Base-by-base conservation (phyloP, 108 stramenopile species). In the Parmales sp. region DNA sequence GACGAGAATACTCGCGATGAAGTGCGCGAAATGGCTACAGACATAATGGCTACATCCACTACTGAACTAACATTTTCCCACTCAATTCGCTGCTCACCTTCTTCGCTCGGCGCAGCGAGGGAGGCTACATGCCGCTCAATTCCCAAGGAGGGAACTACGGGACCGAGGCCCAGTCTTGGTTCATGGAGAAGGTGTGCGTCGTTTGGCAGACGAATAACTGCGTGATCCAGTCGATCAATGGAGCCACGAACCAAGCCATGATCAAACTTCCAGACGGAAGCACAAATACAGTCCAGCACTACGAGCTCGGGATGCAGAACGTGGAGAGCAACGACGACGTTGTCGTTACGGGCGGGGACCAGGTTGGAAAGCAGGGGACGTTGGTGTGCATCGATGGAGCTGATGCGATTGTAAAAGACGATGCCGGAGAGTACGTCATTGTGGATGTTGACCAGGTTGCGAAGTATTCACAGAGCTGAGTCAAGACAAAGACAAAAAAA, bases 161-260 rank as follows among this genome's bases (percentile, higher is more conserved):
- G 37, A 41, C 43, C 43, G 85, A 89, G 66, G 83, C 87, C 36
- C 80, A 86, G 16, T 87, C 87, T 50, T 93, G 92, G 92, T 93
- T 89, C 64, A 90, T 93, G 88, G 92, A 93, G 67, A 82, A 90
- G 37, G 92, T 93, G 26, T 90, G 85, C 74, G 84, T 93, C 37
- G 36, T 13, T 3, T 11, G 26, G 5, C 3, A 26, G 28, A 34
- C 11, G 41, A 43, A 60, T 60, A 60, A 13, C 13, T 60, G n/a
- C 20, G 29, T 2, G 20, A 34, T 13, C 13, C 6, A 13, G 54
- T 60, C 54, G 31, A 60, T 34, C 29, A 3, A 34, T 29, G 29
- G 31, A 26, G 9, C 28, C 26, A 60, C 3, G 36, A 28, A 26
- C 31, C 54, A 2, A 26, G 3, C 1, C 31, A 28, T 20, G 41